Base-by-base conservation (phyloP, 202 grass and related monocot genomes). In the Carex arenaria region DNA sequence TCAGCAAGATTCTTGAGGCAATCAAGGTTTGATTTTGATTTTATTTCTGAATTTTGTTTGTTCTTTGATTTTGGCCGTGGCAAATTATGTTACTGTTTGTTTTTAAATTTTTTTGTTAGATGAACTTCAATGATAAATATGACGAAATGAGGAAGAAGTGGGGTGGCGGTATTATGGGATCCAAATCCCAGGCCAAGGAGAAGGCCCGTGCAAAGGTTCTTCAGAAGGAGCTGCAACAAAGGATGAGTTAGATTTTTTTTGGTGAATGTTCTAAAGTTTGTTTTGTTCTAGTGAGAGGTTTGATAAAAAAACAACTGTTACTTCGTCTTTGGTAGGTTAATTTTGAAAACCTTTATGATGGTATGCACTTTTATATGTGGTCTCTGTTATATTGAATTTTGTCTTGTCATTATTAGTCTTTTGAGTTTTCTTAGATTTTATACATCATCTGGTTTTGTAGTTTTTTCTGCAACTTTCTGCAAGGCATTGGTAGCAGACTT, bases 1-100 rank as follows among this genome's bases (percentile, higher is more conserved):
- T 95, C 87, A 95, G 93, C 90, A 96, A 96, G 93, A 96, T 96
- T 80, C 90, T 96, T 78, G 93, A 96, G 75, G 93, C 90, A 52
- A 96, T 96, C 45, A 96, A 96, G 90, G 93, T 96, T 64, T 34
- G 76, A 20, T 78, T 36, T 26, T 36, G 76, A 20, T 78, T 36
- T 26, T 36, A 51, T 51, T 34, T 11, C 26, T 28, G 2, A 15
- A 17, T 61, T 28, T 32, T 23, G 11, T 54, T 38, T 2, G 3
- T 42, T 20, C 55, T 54, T 10, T 32, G 0, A 14, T 15, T 71
- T 38, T 43, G 47, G 0, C 26, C 26, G 26, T 13, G 0, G 67
- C 22, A 15, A 11, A 69, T 1, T 1, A 8, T 70, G 7, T 52
- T 4, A 1, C 26, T 26, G 26, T 26, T 26, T 52, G 1, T 22